Evolutionary conservation across 306 rosid genomes (phyloP), one percentile per base, ranked within the genome.

Genomic region (Trifolium pratense): DNA sequence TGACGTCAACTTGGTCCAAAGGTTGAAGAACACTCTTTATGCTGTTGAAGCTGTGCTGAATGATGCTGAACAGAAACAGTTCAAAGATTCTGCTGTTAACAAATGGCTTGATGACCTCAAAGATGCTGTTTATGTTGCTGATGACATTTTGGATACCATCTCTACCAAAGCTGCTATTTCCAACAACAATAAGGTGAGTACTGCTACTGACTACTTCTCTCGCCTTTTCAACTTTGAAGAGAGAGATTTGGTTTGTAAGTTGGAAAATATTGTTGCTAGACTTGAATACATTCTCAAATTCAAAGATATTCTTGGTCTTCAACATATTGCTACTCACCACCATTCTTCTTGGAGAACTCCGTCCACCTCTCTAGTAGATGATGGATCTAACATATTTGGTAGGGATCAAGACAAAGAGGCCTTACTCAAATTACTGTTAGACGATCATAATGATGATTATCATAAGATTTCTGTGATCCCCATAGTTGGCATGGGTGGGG

Each of bases 221-320:
- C 48, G 74, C 62, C 0, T 29, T 69, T 21, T 21, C 25, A 21
- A 29, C 29, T 51, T 6, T n/a, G 48, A 69, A 7, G 74, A 69
- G 10, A 46, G 59, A 2, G 53, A 55, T 29, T 7, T 55, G 52
- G 39, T 21, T 55, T 0, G 2, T 56, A 55, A 52, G 52, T 0
- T 71, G 11, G 66, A 56, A 37, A n/a, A 37, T 18, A 39, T 55
- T 21, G 75, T 39, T 56, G 25, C n/a, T 7, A 71, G 16, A 2
- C 66, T 71, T 23, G 75, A 71, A 23, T 56, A 49, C 14, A 56
- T 71, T 56, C 36, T 71, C 42, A 71, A 56, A 5, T 20, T 0
- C 5, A 56, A 57, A 71, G 56, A 71, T 40, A 57, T 71, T 71
- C 67, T 71, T 57, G 17, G 76, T 5, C 76, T 56, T 39, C 21